phyloP scores from a whole-genome alignment of 331 rosid species.

The Ulmus americana region DNA sequence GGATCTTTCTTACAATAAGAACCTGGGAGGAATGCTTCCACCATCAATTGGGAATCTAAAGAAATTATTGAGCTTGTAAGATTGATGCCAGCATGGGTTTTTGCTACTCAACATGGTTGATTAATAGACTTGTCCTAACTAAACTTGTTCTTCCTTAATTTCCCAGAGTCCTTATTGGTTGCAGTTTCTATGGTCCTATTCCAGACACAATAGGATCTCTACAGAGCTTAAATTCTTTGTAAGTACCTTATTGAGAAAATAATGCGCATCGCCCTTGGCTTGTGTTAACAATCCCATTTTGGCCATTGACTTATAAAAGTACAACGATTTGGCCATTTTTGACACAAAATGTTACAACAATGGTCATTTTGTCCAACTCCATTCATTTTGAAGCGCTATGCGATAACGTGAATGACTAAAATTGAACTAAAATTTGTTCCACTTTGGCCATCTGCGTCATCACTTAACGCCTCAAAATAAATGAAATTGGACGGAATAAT shows the following conservation, averaged over 20 bases:
- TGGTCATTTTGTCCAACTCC: no score
- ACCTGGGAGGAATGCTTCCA: slow-evolving; percentile 50
- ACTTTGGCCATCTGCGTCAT: no score
- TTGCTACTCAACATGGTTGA: background rate
- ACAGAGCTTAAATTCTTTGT: slow-evolving; percentile 42
- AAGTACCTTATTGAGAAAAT: background rate
- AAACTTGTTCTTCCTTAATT: slow-evolving; percentile 6
- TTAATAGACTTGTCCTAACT: background rate
- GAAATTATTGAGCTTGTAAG: slow-evolving; percentile 50
- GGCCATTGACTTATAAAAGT: no score
- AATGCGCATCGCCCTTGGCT: no score
- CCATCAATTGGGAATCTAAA: slow-evolving; percentile 53
- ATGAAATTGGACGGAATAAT: no score
- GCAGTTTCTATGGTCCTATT: slow-evolving; percentile 45
- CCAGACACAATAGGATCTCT: slow-evolving; percentile 56
- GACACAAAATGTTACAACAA: no score
- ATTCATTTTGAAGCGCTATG: no score
- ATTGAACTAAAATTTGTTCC: no score
- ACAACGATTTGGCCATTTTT: no score
- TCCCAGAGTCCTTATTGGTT: slow-evolving; percentile 35
- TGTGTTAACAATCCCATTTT: no score
- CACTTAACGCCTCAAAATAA: no score
- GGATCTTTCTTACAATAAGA: slow-evolving; percentile 56
- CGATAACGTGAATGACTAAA: no score
- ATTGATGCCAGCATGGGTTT: background rate